Percentiles rank a stretch among this genome's conserved stretches.
phyloP scores from a whole-genome alignment of 2,329 filamentous ascomycete species.

The Coleophoma crateriformis region DNA sequence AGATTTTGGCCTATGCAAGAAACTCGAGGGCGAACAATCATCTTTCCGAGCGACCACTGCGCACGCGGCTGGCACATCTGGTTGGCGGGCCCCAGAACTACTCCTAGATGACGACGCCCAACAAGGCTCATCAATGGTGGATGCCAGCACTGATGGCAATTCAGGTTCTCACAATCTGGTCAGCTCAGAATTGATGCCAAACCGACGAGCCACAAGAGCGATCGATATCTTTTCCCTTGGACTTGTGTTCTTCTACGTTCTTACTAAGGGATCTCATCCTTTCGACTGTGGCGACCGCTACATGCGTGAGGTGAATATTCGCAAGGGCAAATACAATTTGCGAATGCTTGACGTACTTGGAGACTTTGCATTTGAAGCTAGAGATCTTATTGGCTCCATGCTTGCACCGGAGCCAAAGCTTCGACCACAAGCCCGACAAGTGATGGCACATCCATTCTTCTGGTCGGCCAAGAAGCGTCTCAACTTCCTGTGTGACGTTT shows the following conservation, averaged over 20 bases:
- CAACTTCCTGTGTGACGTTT: constrained; percentile 90
- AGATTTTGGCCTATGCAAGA: constrained; percentile 97
- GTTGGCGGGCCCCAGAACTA: constrained; percentile 94
- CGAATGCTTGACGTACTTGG: constrained; percentile 69
- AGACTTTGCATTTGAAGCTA: constrained; percentile 79
- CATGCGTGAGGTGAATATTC: constrained; percentile 96
- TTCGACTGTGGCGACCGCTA: constrained; percentile 93
- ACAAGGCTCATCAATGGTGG: constrained; percentile 38
- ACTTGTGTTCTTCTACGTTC: constrained; percentile 98
- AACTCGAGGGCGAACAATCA: constrained; percentile 87
- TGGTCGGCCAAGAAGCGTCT: constrained; percentile 87
- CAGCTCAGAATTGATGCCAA: constrained; percentile 50
- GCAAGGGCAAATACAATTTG: constrained; percentile 77
- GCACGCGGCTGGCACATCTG: constrained; percentile 86
- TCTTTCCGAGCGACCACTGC: constrained; percentile 93
- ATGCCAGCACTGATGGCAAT: constrained; percentile 52
- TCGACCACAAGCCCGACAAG: constrained; percentile 67
- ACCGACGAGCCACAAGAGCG: constrained; percentile 82
- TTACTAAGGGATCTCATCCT: constrained; percentile 86
- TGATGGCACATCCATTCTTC: constrained; percentile 94
- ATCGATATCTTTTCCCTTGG: constrained; percentile 98
- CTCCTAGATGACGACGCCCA: constrained; percentile 72
- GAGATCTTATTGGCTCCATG: constrained; percentile 84
- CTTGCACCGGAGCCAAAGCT: constrained; percentile 45
- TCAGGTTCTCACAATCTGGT: constrained; percentile 50